Evolutionary conservation across 202 grass and related monocot genomes (phyloP), one percentile per base, ranked within the genome.

Genomic region (Eragrostis tef): DNA sequence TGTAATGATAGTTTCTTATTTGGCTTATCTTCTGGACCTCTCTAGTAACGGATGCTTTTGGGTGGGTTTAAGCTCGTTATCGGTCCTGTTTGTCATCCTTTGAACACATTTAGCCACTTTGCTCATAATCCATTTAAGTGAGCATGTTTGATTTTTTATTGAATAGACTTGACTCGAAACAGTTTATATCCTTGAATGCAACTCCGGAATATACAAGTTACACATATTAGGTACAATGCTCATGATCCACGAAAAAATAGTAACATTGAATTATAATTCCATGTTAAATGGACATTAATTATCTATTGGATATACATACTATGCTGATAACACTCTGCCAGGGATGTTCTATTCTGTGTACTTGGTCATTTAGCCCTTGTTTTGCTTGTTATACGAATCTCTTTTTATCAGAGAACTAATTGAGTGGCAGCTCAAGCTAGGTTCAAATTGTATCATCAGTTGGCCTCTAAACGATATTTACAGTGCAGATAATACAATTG

Each of bases 401-500:
- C 4, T 64, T 15, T 56, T 75, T 81, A 50, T 70, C 56, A 76
- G 71, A 77, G n/a, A 79, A 51, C 62, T 34, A 70, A 75, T 64
- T 80, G n/a, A 64, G 19, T 46, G 20, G 14, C 69, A 84, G 48
- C 7, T 22, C 46, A 75, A 57, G 71, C 51, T 70, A 46, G 62
- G 70, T 10, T 54, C 75, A 70, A 75, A 82, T 54, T 70, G 64
- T 75, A 82, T 78, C 20, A 67, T 79, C 73, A 82, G 56, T 81
- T 82, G 48, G 45, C 31, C 19, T 65, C 44, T n/a, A 78, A 74
- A 83, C 79, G 52, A 63, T 81, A 67, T 85, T 42, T 85, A 49
- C 11, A 53, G 25, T 66, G 48, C 15, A 81, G 9, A 29, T 81
- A 65, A 81, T 89, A 74, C 75, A 86, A 67, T 62, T 29, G 31